phyloP scores from a whole-genome alignment of 805 yeast genomes.

The Blastobotrys terrestris region DNA sequence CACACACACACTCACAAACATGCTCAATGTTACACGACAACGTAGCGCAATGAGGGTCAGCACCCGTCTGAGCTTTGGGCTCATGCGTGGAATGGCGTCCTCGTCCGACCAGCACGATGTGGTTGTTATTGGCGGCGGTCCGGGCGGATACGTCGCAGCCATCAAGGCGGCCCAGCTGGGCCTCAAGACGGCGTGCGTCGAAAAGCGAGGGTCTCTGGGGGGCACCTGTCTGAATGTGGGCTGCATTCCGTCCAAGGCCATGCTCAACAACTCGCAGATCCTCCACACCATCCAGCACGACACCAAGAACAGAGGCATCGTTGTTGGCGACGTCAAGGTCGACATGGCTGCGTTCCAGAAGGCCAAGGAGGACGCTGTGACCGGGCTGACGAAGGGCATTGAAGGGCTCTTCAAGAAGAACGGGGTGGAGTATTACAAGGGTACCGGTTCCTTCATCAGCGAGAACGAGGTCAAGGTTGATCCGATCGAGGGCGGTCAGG shows the following conservation, averaged over 20 bases:
- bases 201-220: constrained; percentile 92
- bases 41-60: not conserved
- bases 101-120: constrained; percentile 66
- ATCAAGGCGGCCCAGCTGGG: constrained; percentile 98
- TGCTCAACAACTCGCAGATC: constrained; percentile 88
- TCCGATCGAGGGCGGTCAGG: constrained; percentile 81
- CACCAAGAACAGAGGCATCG: constrained; percentile 83
- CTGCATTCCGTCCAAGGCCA: constrained; percentile 96
- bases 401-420: constrained; percentile 94
- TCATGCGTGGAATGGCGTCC: not conserved
- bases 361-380: constrained; percentile 88
- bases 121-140: constrained; percentile 97
- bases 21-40: not conserved
- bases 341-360: constrained; percentile 77
- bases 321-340: constrained; percentile 62
- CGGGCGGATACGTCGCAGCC: constrained; percentile 99
- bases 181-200: constrained; percentile 89
- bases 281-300: constrained; percentile 87
- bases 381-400: constrained; percentile 86
- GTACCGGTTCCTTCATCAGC: constrained; percentile 79
- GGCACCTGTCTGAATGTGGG: constrained; percentile 99
- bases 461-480: constrained; percentile 73
- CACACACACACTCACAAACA: not conserved
- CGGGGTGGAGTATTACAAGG: constrained; percentile 91
- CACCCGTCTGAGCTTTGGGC: not conserved